Evolutionary conservation across 805 yeast genomes (phyloP).

Genomic region (Saturnispora gosingensis): DNA sequence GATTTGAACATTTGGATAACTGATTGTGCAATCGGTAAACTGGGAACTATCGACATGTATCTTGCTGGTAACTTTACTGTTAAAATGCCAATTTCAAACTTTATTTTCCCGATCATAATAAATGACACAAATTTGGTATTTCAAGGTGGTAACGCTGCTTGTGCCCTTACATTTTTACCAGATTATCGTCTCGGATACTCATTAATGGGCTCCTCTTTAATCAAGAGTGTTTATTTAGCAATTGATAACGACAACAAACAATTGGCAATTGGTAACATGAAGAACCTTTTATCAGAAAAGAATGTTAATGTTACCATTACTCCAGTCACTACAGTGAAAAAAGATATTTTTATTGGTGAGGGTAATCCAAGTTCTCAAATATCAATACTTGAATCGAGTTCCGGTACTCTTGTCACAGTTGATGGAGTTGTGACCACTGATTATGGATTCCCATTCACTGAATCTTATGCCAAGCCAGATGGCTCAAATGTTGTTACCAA

Average conservation of each 20-base stretch:
- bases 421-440: constrained; percentile 4
- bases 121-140: constrained; percentile 35
- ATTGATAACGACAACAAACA: constrained; percentile 50
- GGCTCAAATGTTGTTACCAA: constrained; percentile 1
- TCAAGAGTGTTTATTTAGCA: constrained; percentile 46
- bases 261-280: constrained; percentile 35
- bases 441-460: constrained; percentile 3
- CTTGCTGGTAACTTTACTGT: constrained; percentile 42
- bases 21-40: constrained; percentile 42
- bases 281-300: constrained; percentile 33
- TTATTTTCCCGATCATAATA: constrained; percentile 33
- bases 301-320: neutral
- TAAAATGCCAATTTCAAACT: constrained; percentile 38
- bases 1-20: constrained; percentile 49
- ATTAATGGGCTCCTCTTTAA: constrained; percentile 49
- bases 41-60: constrained; percentile 43
- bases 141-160: constrained; percentile 47
- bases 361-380: neutral
- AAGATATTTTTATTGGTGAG: constrained; percentile 2
- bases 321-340: neutral
- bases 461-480: constrained; percentile 5
- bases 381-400: neutral
- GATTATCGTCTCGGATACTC: constrained; percentile 39
- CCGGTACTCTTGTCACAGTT: neutral
- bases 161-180: constrained; percentile 45